These are phyloP conservation scores for Scenedesmus sp. DNA, from an alignment of 163 green algal species.

Conservation along the genomic window DNA sequence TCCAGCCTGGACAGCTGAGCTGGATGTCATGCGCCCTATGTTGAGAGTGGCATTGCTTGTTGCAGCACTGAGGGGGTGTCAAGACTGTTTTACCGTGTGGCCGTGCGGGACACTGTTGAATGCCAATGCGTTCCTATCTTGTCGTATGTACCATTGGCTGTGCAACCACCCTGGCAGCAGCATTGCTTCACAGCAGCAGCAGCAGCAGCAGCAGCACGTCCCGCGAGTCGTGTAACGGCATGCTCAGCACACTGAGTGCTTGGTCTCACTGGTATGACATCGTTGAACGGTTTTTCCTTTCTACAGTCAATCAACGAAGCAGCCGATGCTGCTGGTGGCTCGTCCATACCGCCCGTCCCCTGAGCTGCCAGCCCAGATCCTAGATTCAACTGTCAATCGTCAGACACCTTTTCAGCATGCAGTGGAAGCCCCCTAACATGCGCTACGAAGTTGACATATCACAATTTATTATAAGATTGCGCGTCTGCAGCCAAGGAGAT, in stretches of 20 bases:
- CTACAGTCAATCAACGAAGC: too few species aligned
- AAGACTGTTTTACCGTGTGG: neutral
- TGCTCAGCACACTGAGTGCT: neutral
- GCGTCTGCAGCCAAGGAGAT: neutral
- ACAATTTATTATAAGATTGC: neutral
- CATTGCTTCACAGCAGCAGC: neutral
- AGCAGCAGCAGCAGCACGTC: neutral
- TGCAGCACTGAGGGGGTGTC: neutral
- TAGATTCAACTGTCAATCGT: conserved; percentile 7
- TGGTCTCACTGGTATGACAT: too few species aligned
- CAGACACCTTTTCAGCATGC: neutral
- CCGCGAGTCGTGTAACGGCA: neutral
- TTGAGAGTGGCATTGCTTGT: neutral
- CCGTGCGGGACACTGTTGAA: neutral
- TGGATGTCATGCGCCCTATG: too few species aligned
- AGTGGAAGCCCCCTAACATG: neutral
- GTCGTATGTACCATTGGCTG: too few species aligned
- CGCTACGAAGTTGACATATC: neutral
- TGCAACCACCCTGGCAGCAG: neutral
- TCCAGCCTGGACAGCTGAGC: neutral
- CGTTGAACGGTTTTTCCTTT: too few species aligned
- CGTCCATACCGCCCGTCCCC: neutral
- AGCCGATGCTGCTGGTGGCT: neutral
- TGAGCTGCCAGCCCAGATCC: neutral
- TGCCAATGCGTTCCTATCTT: neutral